phyloP scores from a whole-genome alignment of 2,329 filamentous ascomycete species.

The Pseudogymnoascus sp. region DNA sequence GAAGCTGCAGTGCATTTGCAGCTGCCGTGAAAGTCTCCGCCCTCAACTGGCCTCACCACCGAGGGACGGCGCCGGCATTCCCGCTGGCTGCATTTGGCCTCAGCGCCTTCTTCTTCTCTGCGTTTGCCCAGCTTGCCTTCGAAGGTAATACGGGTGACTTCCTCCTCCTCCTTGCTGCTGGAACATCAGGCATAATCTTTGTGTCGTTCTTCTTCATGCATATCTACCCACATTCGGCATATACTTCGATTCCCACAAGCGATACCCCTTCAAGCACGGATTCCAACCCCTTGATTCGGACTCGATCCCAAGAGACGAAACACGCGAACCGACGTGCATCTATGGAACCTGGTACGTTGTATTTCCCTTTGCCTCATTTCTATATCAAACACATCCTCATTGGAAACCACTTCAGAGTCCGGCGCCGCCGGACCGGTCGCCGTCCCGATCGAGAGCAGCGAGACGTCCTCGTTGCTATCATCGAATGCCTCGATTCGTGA shows the following conservation, averaged over 20 bases:
- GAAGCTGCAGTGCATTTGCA: slow-evolving; percentile 85
- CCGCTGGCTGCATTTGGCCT: slow-evolving; percentile 88
- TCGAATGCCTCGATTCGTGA: slow-evolving; percentile 39
- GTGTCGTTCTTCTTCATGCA: slow-evolving; percentile 78
- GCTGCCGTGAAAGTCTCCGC: slow-evolving; percentile 81
- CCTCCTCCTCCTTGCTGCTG: slow-evolving; percentile 70
- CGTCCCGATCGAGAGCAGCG: slow-evolving; percentile 47
- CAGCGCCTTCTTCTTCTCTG: slow-evolving; percentile 93
- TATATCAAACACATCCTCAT: slow-evolving; percentile 26
- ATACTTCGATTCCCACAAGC: slow-evolving; percentile 34
- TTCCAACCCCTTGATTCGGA: slow-evolving; percentile 35
- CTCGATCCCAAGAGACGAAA: slow-evolving; percentile 40
- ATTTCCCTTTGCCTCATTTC: slow-evolving; percentile 27
- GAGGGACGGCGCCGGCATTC: slow-evolving; percentile 90
- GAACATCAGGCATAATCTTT: slow-evolving; percentile 70
- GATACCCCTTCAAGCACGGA: slow-evolving; percentile 28
- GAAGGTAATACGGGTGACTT: slow-evolving; percentile 78
- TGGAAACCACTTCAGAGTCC: slow-evolving; percentile 20
- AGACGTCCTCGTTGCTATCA: slow-evolving; percentile 77
- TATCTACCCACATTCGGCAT: slow-evolving; percentile 54
- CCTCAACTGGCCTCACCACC: slow-evolving; percentile 83
- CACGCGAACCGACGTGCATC: slow-evolving; percentile 32
- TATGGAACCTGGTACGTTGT: slow-evolving; percentile 61
- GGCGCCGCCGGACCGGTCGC: slow-evolving; percentile 25
- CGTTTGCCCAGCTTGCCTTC: slow-evolving; percentile 68